Evolutionary conservation across 495 filamentous ascomycete genomes (phyloP).

Genomic region (Clavariopsis aquatica): DNA sequence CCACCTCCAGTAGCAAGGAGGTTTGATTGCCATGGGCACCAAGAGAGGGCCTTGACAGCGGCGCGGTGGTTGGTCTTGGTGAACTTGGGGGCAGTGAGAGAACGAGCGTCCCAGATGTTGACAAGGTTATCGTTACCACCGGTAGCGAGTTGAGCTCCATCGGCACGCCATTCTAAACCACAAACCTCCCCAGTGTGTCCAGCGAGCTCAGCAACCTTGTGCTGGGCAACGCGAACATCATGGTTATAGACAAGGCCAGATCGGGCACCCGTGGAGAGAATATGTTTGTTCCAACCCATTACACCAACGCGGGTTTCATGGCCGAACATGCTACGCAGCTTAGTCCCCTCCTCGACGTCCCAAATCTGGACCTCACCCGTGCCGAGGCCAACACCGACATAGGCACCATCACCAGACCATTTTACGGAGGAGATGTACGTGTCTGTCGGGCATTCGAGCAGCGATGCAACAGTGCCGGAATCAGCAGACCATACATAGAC

Average conservation of each 20-base stretch:
- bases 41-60: conserved; percentile 95
- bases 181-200: conserved; percentile 97
- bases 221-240: conserved; percentile 94
- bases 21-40: conserved; percentile 99
- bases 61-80: conserved; percentile 99
- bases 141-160: conserved; percentile 93
- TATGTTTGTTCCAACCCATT: conserved; percentile 98
- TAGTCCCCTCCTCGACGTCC: conserved; percentile 93
- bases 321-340: conserved; percentile 96
- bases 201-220: conserved; percentile 96
- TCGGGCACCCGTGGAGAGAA: conserved; percentile 89
- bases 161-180: conserved; percentile 93
- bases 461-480: conserved; percentile 77
- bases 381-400: conserved; percentile 92
- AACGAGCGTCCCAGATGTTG: conserved; percentile 97
- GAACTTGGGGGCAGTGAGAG: conserved; percentile 90
- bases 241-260: conserved; percentile 98
- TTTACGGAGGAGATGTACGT: conserved; percentile 98
- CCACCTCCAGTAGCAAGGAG: conserved; percentile 94
- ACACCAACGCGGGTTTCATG: conserved; percentile 96
- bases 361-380: conserved; percentile 98
- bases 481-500: conserved; percentile 99
- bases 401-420: conserved; percentile 96
- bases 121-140: conserved; percentile 98
- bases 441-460: conserved; percentile 81